phyloP scores from a whole-genome alignment of 192 early-diverging fungal genomes.

The Coemansia sp. region DNA sequence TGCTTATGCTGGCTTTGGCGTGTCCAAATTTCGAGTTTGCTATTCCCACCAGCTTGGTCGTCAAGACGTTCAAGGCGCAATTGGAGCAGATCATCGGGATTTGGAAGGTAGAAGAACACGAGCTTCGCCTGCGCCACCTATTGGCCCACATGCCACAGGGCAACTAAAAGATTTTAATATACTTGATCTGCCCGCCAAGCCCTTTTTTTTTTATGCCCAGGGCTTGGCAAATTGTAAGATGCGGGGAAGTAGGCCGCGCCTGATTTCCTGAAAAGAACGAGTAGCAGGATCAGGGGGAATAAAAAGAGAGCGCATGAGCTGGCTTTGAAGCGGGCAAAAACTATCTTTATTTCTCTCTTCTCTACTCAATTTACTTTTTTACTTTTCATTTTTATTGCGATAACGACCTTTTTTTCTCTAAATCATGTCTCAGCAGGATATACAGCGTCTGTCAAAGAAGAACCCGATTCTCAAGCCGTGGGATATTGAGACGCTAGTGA shows the following conservation, averaged over 20 bases:
- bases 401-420: neutral
- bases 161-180: neutral
- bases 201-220: neutral
- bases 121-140: neutral
- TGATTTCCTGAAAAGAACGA: neutral
- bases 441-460: constrained; percentile 46
- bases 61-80: neutral
- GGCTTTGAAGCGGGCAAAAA: neutral
- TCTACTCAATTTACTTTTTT: neutral
- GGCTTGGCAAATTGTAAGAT: neutral
- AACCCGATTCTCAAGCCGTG: constrained; percentile 54
- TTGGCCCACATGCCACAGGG: neutral
- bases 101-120: too few species aligned
- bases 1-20: neutral
- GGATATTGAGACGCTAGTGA: constrained; percentile 52
- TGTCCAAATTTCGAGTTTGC: neutral
- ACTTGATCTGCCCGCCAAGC: neutral
- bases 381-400: neutral
- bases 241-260: too few species aligned
- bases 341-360: constrained; percentile 2
- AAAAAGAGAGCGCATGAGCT: too few species aligned
- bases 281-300: neutral
- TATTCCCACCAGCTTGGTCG: neutral
- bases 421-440: constrained; percentile 16
- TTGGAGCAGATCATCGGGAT: neutral